Base-by-base conservation (phyloP, 2,329 filamentous ascomycete genomes). In the Dothideomycetes sp. region DNA sequence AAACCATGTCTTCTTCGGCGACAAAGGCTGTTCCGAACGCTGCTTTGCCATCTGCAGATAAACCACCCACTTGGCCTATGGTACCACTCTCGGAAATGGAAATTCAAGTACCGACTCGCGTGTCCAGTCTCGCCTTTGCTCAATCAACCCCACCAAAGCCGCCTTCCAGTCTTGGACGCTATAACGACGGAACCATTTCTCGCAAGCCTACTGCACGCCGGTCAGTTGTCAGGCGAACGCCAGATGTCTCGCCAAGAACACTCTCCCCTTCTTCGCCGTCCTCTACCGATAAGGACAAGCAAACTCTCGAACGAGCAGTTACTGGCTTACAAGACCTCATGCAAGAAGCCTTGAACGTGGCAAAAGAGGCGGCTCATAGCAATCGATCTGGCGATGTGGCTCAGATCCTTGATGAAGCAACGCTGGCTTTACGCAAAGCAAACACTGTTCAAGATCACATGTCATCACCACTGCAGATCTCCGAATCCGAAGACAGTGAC, bases 291-390 rank as follows among this genome's bases (percentile, higher is more conserved):
- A 39, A 32, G 9, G 24, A 37, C 5, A 29, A 13, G 15, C 44
- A 24, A 22, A 35, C 43, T 7, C 45, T 56, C 15, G 49, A 50
- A 15, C 44, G 47, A 17, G 57, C 64, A 8, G 60, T 67, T 5
- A 57, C 57, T 19, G 59, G 56, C 0, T 45, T 68, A 5, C 64
- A 68, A 44, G 53, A 60, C n/a, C 53, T 68, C 32, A 63, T 67
- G 43, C 54, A 64, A 43, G 59, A 67, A 41, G 64, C 64, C 2
- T 51, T 62, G 10, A 43, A 54, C 2, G 53, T 63, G 20, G 60
- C 62, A 5, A 53, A 62, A 28, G 50, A 58, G 27, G 55, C 56
- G 2, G 49, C 54, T 6, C 47, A 61, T 38, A 48, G 47, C 20
- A 51, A 53, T 4, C 53, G 60, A 18, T 49, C 59, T 4, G 51